Evolutionary conservation across 164 flowering plant genomes (phyloP).

Genomic region (Nymphaea thermarum): DNA sequence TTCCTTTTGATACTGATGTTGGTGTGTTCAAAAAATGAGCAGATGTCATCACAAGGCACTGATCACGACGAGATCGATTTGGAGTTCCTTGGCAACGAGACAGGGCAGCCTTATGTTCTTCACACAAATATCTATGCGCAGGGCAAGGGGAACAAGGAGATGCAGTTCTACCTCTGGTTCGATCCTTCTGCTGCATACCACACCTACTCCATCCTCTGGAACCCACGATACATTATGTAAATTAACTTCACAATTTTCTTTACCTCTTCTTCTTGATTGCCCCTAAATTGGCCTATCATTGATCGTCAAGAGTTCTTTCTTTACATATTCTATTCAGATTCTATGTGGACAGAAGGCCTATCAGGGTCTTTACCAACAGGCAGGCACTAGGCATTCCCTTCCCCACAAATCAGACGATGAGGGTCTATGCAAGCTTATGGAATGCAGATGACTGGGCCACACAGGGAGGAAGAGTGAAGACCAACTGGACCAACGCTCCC

Average conservation of each 20-base stretch:
- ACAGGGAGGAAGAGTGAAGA: conserved; percentile 4
- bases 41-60: conserved; percentile 1
- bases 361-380: conserved; percentile 4
- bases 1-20: too few relatives aligned
- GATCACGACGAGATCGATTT: conserved; percentile 74
- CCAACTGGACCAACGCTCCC: conserved; percentile 5
- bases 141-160: conserved; percentile 83
- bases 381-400: conserved; percentile 3
- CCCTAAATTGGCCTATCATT: too few relatives aligned
- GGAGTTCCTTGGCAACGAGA: conserved; percentile 83
- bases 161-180: conserved; percentile 87
- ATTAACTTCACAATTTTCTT: neutral
- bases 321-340: conserved; percentile 1
- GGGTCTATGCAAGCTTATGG: conserved; percentile 6
- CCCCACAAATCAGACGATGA: conserved; percentile 6
- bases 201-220: conserved; percentile 63
- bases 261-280: too few relatives aligned
- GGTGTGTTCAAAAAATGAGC: neutral
- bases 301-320: neutral
- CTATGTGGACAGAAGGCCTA: conserved; percentile 7
- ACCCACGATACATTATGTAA: conserved; percentile 13
- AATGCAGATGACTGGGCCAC: conserved; percentile 8
- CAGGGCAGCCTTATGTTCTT: conserved; percentile 80
- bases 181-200: conserved; percentile 73
- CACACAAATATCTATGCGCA: conserved; percentile 76